Evolutionary conservation across 23 red algal genomes (phyloP), one percentile per base, ranked within the genome.

Genomic region (Rhodosorus marinus): DNA sequence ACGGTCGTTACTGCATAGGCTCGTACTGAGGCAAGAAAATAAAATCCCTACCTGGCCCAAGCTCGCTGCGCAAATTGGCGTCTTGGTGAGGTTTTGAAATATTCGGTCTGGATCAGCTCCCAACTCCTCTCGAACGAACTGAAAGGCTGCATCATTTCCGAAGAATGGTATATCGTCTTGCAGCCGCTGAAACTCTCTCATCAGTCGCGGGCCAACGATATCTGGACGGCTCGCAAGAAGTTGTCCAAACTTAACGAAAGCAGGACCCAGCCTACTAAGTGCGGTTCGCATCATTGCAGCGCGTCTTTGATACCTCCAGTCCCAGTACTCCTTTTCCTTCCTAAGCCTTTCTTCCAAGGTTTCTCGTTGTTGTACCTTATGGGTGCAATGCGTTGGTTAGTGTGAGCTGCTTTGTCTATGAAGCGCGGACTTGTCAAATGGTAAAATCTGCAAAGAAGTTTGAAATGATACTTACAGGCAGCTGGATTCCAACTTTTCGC

Each of bases 231-330:
- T 64, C 14, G 75, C 64, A 9, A 79, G 54, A n/a, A 69, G 64
- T 61, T 93, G 85, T 3, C 85, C 85, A 35, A 93, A 60, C 67
- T 93, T 93, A 29, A 93, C 67, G 58, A 93, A 64, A 5, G 75
- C 85, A 21, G 85, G 85, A 22, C 85, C 85, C 29, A 93, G 45
- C 15, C 85, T 42, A 15, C 56, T 78, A 29, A 93, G 62, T 11
- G 56, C 72, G 51, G 81, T 62, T 0, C 75, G 33, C 54, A 81
- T 42, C 6, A 71, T 46, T 5, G 28, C 35, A 14, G 83, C 83
- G 33, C 83, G 52, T 24, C 68, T 54, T 38, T 60, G 51, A 33
- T 58, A 60, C 7, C 54, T 31, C 68, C 68, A 74, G 8, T 62
- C 7, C 68, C 68, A 74, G 20, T 51, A 74, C 15, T 66, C 28